Conservation (phyloP, 1,284 basidiomycete species). For the Somion occarium region DNA sequence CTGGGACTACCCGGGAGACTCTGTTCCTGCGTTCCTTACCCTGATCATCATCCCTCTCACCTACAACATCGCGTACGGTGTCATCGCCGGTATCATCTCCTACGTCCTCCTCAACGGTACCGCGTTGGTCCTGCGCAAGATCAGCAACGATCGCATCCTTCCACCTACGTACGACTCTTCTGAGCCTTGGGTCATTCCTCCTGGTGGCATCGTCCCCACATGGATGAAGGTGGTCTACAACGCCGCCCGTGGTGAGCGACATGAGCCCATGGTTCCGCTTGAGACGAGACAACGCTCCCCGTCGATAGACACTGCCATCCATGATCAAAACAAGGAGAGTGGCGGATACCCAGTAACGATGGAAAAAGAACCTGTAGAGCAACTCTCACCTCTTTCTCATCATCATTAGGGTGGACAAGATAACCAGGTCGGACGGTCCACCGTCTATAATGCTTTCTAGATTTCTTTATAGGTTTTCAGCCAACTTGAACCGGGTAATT, state of each 20-base stretch:
- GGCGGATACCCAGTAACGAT: background rate
- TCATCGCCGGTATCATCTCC: conserved; percentile 74
- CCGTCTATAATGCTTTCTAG: too few species aligned
- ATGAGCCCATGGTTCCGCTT: background rate
- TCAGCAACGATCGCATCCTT: conserved; percentile 55
- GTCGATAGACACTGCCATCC: background rate
- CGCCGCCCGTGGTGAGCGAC: too few species aligned
- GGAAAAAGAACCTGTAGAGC: background rate
- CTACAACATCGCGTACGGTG: conserved; percentile 87
- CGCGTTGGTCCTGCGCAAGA: conserved; percentile 53
- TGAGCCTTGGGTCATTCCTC: conserved; percentile 67
- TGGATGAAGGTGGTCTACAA: conserved; percentile 46
- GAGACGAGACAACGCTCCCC: background rate
- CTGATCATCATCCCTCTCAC: conserved; percentile 75
- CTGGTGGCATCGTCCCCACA: conserved; percentile 61
- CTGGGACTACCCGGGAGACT: conserved; percentile 86
- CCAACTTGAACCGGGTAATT: background rate
- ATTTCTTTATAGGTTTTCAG: background rate
- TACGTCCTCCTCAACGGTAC: conserved; percentile 76
- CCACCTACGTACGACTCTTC: conserved; percentile 63
- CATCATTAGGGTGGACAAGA: too few species aligned
- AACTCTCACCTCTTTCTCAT: too few species aligned
- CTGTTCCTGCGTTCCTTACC: conserved; percentile 80
- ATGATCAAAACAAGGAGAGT: background rate
- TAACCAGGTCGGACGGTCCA: too few species aligned